Conservation (phyloP, 2,329 filamentous ascomycete species). For the Tricladium varicosporioides region DNA sequence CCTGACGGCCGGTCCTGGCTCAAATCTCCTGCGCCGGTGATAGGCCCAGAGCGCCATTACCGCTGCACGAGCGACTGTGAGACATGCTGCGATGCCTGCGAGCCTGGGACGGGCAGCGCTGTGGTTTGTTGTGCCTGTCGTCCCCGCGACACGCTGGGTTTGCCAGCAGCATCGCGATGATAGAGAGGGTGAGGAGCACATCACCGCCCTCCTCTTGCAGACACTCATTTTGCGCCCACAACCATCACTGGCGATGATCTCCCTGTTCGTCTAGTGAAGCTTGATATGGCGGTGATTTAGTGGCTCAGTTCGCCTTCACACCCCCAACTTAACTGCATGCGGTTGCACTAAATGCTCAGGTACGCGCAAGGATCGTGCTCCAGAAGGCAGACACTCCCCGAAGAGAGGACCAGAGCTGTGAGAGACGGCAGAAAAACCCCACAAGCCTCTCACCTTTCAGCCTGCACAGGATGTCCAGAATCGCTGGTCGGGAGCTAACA, state of each 20-base stretch:
- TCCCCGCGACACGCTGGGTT: not conserved
- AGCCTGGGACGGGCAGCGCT: not conserved
- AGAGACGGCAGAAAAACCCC: not conserved
- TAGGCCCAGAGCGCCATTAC: slow-evolving; percentile 12
- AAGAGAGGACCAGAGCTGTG: not conserved
- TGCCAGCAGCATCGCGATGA: not conserved
- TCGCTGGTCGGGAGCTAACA: not conserved
- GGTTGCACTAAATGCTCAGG: slow-evolving; percentile 21
- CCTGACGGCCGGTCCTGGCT: slow-evolving; percentile 7
- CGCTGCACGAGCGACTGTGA: slow-evolving; percentile 1
- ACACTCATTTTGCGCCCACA: not conserved
- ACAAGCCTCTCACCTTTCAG: not conserved
- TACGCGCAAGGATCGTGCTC: slow-evolving; percentile 21
- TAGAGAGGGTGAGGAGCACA: too few species aligned
- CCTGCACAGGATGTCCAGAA: not conserved
- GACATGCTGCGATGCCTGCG: not conserved
- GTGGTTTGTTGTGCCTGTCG: not conserved
- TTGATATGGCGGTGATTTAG: not conserved
- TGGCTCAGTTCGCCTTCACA: slow-evolving; percentile 9
- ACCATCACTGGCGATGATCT: not conserved
- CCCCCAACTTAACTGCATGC: slow-evolving; percentile 9
- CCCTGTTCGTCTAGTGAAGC: slow-evolving; percentile 1
- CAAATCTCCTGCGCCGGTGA: slow-evolving; percentile 10
- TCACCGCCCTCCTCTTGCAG: not conserved
- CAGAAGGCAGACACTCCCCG: not conserved